Evolutionary conservation across 371 early-diverging fungal genomes (phyloP), one percentile per base, ranked within the genome.

Genomic region (Rhizopus arrhizus): DNA sequence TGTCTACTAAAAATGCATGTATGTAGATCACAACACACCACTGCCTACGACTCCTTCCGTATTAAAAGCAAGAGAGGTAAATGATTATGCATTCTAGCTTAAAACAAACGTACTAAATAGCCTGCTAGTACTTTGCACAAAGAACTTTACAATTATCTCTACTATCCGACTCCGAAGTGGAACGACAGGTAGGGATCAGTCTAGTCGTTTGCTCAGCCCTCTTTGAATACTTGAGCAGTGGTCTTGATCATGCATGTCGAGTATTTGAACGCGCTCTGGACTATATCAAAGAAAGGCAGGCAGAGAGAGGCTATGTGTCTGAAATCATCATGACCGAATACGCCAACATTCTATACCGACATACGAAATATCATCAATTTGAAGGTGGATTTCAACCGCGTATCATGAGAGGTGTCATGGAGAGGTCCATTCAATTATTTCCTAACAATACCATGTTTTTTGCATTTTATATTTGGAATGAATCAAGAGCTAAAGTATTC

Each of bases 381-480:
- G 42, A 38, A 7, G 72, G 51, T 10, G 68, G 81, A 0, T 80
- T 72, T 52, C 75, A 83, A 32, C 87, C 89, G 4, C 72, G 74
- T 1, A 62, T 79, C 12, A 55, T 89, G 53, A 72, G 89, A 12
- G 53, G 67, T 2, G 74, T 76, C 10, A 61, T 86, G 56, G 80
- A 83, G 51, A 51, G 69, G 0, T 79, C 81, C 3, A 52, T 85
- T 15, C 54, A 50, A 2, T 55, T 77, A 16, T 89, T 85, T 56
- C 89, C 89, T 0, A 78, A 80, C 59, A 85, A 88, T 56, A 81
- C 83, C 0, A 68, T 86, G 4, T 71, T 91, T 16, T 72, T 84
- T 41, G 68, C 74, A 1, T 48, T 88, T 50, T 89, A 81, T 64
- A 80, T 84, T 11, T 85, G 85, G 85, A 86, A 86, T 45, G 91